Percentiles rank a stretch among this genome's conserved stretches.
phyloP scores from a whole-genome alignment of 2,329 filamentous ascomycete species.

The Fusarium sp. region DNA sequence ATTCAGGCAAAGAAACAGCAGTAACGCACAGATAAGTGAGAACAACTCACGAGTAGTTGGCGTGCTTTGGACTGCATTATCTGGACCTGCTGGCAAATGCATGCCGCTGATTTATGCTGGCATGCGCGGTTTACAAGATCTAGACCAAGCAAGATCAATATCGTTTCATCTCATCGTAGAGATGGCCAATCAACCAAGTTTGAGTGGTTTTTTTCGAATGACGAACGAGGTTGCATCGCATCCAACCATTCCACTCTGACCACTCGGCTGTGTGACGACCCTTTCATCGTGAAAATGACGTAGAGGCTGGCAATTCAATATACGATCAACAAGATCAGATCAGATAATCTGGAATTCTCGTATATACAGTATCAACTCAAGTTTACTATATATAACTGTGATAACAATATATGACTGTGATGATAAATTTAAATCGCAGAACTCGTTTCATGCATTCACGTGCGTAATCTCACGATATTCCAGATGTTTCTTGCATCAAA shows the following conservation, averaged over 20 bases:
- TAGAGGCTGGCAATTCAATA: constrained; percentile 11
- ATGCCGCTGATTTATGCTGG: constrained; percentile 19
- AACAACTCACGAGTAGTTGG: neutral
- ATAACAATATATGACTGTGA: no score
- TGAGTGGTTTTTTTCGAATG: constrained; percentile 4
- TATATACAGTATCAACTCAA: no score
- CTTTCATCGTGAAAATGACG: constrained; percentile 18
- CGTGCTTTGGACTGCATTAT: neutral
- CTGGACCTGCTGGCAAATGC: neutral
- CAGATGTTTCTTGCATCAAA: neutral
- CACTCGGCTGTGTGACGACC: constrained; percentile 8
- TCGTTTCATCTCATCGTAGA: neutral
- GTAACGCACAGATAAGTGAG: neutral
- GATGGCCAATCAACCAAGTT: neutral
- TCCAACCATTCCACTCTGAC: neutral
- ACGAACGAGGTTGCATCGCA: constrained; percentile 24
- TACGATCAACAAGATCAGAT: neutral
- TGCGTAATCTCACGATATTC: neutral
- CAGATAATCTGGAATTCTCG: neutral
- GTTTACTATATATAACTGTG: no score
- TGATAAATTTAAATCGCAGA: no score
- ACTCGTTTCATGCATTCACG: neutral
- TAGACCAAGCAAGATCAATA: neutral
- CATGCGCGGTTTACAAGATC: constrained; percentile 19
- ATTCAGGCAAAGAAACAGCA: no score